Base-by-base conservation (phyloP, 2,329 filamentous ascomycete species). In the Fonsecaea pedrosoi region DNA sequence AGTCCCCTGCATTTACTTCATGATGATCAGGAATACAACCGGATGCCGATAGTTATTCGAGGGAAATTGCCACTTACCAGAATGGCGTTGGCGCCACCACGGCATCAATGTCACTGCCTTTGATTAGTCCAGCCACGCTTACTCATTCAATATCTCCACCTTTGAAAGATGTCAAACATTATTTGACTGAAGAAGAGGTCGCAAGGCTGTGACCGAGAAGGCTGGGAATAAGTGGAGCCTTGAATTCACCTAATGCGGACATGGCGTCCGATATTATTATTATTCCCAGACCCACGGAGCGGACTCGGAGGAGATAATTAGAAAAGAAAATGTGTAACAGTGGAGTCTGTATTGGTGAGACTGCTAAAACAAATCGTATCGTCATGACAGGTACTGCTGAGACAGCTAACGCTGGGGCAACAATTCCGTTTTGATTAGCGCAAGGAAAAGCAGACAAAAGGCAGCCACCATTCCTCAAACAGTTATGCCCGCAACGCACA, bases 381-480 rank as follows among this genome's bases (percentile, higher is more conserved):
- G 45, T 50, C 45, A 50, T 50, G 45, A 30, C 45, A 30, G 45
- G 9, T 50, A 50, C 45, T 25, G 45, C 45, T 30, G 45, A 50
- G 4, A 13, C 8, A 32, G 4, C 4, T 32, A 32, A 32, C 30
- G 4, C 30, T 32, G 45, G 25, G 10, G 25, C 45, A 50, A 18
- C 21, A 18, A 30, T 25, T 50, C 25, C 45, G 25, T 18, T 50
- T 4, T 50, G 45, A 50, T 21, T 50, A 50, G 45, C 10, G 18
- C n/a, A 10, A 30, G 18, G 1, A 50, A 25, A 50, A 50, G 45
- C 4, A 50, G 45, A 12, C 35, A 48, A 48, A 60, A 65, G 56
- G 55, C 62, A 65, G 45, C 56, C 35, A 65, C 62, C 57, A 60
- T 60, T 10, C 62, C 62, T 35, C 25, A 60, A 60, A 55, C 35